Conservation (phyloP, 108 stramenopile species). For the Cyclotella baltica region DNA sequence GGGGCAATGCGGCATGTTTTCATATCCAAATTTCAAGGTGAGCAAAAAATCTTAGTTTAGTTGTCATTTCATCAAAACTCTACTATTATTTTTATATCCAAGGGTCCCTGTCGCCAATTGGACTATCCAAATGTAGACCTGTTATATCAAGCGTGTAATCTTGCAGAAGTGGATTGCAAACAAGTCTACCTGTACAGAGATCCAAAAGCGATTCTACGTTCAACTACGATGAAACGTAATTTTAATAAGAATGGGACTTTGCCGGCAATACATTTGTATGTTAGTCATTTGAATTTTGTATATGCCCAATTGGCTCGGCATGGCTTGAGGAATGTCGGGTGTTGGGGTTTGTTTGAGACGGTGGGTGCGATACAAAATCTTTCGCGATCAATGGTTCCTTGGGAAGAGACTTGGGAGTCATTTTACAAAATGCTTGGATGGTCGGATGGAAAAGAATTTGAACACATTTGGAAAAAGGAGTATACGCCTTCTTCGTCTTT, state of each 20-base stretch:
- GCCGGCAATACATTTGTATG: neutral
- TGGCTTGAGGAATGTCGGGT: neutral
- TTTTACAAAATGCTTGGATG: no score
- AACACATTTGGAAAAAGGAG: no score
- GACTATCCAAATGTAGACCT: neutral
- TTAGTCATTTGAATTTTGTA: neutral
- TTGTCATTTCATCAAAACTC: no score
- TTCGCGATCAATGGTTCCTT: no score
- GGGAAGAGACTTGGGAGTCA: no score
- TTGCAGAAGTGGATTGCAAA: neutral
- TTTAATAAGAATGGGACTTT: neutral
- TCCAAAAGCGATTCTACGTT: neutral
- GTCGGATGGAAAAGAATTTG: no score
- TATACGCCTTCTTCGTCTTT: no score
- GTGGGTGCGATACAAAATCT: no score
- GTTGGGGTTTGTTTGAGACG: neutral
- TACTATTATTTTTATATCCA: no score
- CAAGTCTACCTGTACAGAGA: neutral
- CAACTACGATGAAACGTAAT: neutral
- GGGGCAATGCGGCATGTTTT: neutral
- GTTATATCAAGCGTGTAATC: neutral
- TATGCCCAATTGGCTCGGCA: neutral
- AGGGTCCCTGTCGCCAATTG: neutral
- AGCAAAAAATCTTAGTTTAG: no score
- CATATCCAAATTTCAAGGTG: neutral